Evolutionary conservation across 257 asterid genomes (phyloP).

Genomic region (Solanum chmielewskii): DNA sequence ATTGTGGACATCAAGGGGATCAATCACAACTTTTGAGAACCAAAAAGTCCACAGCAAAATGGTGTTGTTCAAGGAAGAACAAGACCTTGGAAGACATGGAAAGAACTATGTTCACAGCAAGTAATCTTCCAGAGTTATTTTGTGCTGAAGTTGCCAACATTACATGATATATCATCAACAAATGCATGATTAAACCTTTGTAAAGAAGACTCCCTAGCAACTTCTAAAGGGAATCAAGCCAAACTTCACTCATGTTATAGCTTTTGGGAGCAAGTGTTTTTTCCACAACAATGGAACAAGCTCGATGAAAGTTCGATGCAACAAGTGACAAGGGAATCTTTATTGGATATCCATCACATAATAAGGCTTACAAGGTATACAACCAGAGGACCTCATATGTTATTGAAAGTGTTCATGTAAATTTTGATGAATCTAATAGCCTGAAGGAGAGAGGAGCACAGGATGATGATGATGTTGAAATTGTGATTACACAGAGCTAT

Average conservation of each 20-base stretch:
- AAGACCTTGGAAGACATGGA: neutral
- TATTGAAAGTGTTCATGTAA: neutral
- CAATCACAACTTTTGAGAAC: neutral
- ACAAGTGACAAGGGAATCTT: neutral
- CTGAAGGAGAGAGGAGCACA: neutral
- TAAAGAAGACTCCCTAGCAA: neutral
- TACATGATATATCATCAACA: neutral
- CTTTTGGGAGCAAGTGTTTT: neutral
- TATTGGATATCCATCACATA: neutral
- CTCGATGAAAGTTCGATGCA: neutral
- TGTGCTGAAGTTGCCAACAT: neutral
- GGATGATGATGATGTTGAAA: neutral
- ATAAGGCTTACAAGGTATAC: neutral
- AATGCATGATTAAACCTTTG: neutral
- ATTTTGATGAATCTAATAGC: neutral
- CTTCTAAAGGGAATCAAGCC: neutral
- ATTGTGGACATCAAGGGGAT: neutral
- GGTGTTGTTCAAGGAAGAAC: neutral
- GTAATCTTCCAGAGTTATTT: neutral
- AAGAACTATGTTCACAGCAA: neutral
- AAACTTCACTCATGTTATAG: neutral
- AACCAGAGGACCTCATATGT: neutral
- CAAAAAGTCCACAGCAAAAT: neutral
- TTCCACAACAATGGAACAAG: neutral
- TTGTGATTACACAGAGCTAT: neutral